Conservation (phyloP, 169 alveolate genomes). For the Cryptosporidium canis region DNA sequence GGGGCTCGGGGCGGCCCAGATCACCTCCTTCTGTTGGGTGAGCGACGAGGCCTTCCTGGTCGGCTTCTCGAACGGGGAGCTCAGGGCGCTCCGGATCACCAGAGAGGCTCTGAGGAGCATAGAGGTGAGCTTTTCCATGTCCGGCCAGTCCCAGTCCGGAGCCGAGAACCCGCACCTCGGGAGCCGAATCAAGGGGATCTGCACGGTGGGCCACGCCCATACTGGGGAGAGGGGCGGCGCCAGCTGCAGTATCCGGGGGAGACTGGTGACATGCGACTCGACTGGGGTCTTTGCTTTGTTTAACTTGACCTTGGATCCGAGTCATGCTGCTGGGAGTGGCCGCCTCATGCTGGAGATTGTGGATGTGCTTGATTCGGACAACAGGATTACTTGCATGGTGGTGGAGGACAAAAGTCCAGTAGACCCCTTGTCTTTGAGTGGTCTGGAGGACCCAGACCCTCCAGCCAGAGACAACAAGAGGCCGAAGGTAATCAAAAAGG, state of each 20-base stretch:
- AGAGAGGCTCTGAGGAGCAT: background rate
- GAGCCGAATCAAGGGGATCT: conserved; percentile 43
- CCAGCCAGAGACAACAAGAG: background rate
- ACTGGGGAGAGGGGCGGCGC: background rate
- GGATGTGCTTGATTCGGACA: conserved; percentile 1
- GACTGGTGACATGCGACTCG: conserved; percentile 28
- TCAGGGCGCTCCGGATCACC: background rate
- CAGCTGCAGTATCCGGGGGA: background rate
- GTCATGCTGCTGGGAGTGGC: background rate
- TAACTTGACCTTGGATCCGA: background rate
- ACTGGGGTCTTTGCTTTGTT: conserved; percentile 32
- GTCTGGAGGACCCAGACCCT: background rate
- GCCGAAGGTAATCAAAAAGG: background rate
- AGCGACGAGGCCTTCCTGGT: background rate
- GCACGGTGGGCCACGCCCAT: background rate
- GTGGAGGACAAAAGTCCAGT: background rate
- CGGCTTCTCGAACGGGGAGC: conserved; percentile 30
- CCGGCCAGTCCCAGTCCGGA: background rate
- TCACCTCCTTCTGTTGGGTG: conserved; percentile 39
- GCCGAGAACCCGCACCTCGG: conserved; percentile 13
- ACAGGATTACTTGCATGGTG: conserved; percentile 31
- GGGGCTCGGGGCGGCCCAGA: background rate
- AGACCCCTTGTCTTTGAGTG: background rate
- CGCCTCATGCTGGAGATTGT: background rate
- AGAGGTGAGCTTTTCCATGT: background rate